A percentile compares a stretch with the other conserved stretches of the same genome.
Conservation (phyloP, 1,284 basidiomycete species). For the Sporisorium exsertum region DNA sequence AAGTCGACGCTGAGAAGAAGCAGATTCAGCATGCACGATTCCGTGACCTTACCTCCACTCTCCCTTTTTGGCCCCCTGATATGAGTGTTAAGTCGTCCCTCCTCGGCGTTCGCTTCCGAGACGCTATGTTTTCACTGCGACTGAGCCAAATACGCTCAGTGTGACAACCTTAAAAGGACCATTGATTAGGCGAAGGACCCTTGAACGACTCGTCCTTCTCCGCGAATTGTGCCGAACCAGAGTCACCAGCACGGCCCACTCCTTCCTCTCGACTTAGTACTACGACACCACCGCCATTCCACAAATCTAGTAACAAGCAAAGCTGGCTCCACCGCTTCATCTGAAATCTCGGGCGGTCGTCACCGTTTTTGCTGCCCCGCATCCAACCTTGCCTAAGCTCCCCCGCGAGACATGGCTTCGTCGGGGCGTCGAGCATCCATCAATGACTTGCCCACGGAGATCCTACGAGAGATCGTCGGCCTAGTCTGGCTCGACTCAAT, state of each 20-base stretch:
- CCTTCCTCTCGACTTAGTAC: background rate
- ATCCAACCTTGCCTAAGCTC: background rate
- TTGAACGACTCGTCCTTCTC: background rate
- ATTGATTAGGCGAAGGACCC: background rate
- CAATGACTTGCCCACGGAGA: slow-evolving; percentile 58
- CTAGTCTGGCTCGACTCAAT: slow-evolving; percentile 62
- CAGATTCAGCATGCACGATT: background rate
- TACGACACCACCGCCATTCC: background rate
- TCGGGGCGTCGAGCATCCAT: slow-evolving; percentile 35
- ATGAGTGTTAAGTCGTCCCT: background rate
- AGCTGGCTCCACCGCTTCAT: no score
- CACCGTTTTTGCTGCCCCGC: background rate
- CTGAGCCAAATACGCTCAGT: slow-evolving; percentile 15
- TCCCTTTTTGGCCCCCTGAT: background rate
- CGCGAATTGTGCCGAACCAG: background rate
- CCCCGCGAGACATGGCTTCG: slow-evolving; percentile 33
- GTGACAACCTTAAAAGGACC: background rate
- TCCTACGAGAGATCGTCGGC: slow-evolving; percentile 58
- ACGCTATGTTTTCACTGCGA: background rate
- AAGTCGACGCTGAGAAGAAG: background rate
- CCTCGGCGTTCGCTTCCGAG: slow-evolving; percentile 1
- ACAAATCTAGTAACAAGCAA: no score
- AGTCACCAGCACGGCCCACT: no score
- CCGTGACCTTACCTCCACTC: background rate
- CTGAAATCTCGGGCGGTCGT: background rate